Conservation (phyloP, 2,329 filamentous ascomycete species). For the Alternaria sp. region DNA sequence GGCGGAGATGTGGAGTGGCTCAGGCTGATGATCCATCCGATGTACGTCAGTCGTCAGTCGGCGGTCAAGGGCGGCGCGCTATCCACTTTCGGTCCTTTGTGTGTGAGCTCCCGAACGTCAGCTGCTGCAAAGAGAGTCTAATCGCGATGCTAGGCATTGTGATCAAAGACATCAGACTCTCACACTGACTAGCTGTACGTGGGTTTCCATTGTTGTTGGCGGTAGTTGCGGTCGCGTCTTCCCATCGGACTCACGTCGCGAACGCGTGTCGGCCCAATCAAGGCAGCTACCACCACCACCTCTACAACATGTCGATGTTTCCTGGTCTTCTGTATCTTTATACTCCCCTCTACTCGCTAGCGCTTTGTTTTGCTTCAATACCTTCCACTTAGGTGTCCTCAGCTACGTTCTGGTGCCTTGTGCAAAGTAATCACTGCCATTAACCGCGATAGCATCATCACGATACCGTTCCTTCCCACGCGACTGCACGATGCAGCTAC, state of each 20-base stretch:
- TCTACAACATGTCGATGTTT: not conserved
- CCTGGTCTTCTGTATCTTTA: no score
- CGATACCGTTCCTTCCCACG: not conserved
- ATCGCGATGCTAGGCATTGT: not conserved
- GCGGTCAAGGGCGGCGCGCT: slow-evolving; percentile 12
- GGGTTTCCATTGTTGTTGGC: not conserved
- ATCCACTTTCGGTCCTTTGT: slow-evolving; percentile 10
- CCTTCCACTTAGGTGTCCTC: not conserved
- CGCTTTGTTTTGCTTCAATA: not conserved
- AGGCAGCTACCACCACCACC: not conserved
- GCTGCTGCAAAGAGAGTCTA: not conserved
- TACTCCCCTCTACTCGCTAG: accelerated
- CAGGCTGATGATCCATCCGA: slow-evolving; percentile 11
- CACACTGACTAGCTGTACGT: not conserved
- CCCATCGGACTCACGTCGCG: not conserved
- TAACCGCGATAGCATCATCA: not conserved
- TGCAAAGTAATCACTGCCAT: not conserved
- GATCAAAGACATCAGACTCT: not conserved
- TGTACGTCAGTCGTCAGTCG: slow-evolving; percentile 11
- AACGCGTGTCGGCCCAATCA: not conserved
- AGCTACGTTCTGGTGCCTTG: not conserved
- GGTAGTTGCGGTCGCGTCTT: not conserved
- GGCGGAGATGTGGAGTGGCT: slow-evolving; percentile 24
- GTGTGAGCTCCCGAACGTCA: slow-evolving; percentile 2
- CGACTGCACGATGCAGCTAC: not conserved